Evolutionary conservation across 1,284 basidiomycete genomes (phyloP), one percentile per base, ranked within the genome.

Genomic region (Trichosporon faecale): DNA sequence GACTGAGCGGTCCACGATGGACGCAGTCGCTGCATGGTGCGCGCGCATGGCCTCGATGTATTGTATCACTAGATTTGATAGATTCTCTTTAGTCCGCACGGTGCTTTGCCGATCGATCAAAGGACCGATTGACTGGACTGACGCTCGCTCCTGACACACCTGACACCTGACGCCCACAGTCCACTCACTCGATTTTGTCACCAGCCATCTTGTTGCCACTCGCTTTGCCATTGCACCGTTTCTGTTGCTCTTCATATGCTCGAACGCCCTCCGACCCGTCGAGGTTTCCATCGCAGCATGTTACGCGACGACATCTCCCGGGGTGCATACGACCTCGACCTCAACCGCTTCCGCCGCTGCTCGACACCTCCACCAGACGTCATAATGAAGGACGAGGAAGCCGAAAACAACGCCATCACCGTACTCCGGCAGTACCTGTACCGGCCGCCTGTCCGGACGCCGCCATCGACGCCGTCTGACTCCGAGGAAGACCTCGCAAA

Each of bases 71-170:
- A 31, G 29, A 31, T 21, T 60, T 8, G 25, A 61, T 61, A 61
- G 57, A 61, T n/a, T 31, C 57, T 31, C 16, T 31, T 61, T 46
- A 52, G 21, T 31, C 29, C 29, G 57, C 57, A 31, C 57, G 27
- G 57, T 31, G 57, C 25, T 40, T 44, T 35, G 63, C 63, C 35
- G 35, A 64, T 37, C 61, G 61, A 40, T 64, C 63, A 64, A 64
- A 64, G 29, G 29, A 61, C 57, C 31, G 27, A 31, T 61, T 61
- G 57, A 33, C 27, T 31, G 55, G 55, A 27, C 29, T 60, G 25
- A 61, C 29, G 7, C 57, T n/a, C 52, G 7, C 35, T 37, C 35
- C 9, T 33, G 31, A 33, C 31, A 33, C 9, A n/a, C 31, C 35
- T 37, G 35, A 37, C 35, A 37, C 35, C 27, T n/a, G 57, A 31